Evolutionary conservation across 2,329 filamentous ascomycete species (phyloP), one percentile per base, ranked within the genome.

Genomic region (Cladophialophora psammophila): DNA sequence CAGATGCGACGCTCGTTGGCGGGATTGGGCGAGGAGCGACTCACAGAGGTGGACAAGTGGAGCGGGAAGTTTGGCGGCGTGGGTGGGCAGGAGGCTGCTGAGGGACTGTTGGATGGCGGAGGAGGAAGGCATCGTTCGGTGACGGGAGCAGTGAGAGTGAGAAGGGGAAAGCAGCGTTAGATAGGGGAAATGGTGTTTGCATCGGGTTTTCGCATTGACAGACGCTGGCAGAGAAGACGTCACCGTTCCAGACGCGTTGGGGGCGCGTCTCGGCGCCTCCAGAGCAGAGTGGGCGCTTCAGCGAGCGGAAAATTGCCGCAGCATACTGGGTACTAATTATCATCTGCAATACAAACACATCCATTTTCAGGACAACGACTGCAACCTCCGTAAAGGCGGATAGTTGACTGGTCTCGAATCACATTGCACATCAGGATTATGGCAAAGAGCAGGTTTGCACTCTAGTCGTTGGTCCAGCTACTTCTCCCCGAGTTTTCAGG

Each of bases 21-120:
- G 88, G 12, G 93, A 96, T 78, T 95, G 93, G 1, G 91, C 89
- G 53, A 96, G 86, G 6, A 96, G 82, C 8, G 90, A 92, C 60
- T 85, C 83, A 0, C 92, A 88, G 9, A 94, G 84, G 65, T 91
- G 87, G 65, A 92, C 78, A 5, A 96, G 87, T n/a, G 88, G 84
- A 3, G 68, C 38, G 1, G 72, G 72, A 20, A 72, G 55, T 42
- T 66, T 69, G 10, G 84, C 82, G 0, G 92, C 91, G 0, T 94
- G 81, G 55, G 87, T 82, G 35, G 86, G 85, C 69, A 88, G 88
- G 0, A 90, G 91, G 0, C 87, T 90, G n/a, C 87, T 83, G 38
- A 96, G 83, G 0, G 89, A 88, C 74, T 91, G 89, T 74, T 94
- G 90, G 20, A 93, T 84, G 75, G 90, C 82, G 64, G 80, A 92